Evolutionary conservation across 257 asterid species (phyloP).

Genomic region (Ligustrum vulgare): DNA sequence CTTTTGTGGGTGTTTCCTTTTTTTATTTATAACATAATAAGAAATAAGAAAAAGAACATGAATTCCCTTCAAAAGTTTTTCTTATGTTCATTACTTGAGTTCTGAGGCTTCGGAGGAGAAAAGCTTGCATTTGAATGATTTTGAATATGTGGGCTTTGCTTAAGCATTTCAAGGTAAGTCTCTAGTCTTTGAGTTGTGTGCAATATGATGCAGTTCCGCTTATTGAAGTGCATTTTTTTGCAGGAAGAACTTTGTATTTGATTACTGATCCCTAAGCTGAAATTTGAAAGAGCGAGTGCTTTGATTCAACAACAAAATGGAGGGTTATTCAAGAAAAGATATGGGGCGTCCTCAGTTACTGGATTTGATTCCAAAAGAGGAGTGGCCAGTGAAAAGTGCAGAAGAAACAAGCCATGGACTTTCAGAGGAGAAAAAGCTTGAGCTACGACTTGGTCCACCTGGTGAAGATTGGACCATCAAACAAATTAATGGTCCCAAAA

Average conservation of each 20-base stretch:
- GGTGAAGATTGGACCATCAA: slow-evolving; percentile 51
- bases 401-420: slow-evolving; percentile 28
- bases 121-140: not conserved
- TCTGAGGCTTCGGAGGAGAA: not conserved
- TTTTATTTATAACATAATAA: too few relatives aligned
- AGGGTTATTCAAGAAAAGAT: slow-evolving; percentile 50
- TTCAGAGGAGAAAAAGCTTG: slow-evolving; percentile 74
- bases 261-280: not conserved
- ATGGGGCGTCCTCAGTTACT: slow-evolving; percentile 56
- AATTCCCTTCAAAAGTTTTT: too few relatives aligned
- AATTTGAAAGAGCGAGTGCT: slow-evolving; percentile 1
- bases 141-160: slow-evolving; percentile 24
- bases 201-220: not conserved
- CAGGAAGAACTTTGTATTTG: not conserved
- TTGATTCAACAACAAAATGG: slow-evolving; percentile 36
- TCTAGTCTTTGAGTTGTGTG: not conserved
- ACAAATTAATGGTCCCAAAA: not conserved
- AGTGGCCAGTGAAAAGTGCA: slow-evolving; percentile 40
- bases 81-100: not conserved
- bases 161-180: slow-evolving; percentile 27
- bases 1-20: not conserved
- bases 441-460: slow-evolving; percentile 88
- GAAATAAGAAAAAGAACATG: too few relatives aligned
- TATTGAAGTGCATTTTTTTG: not conserved
- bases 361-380: slow-evolving; percentile 59